Conservation (phyloP, 768 basidiomycete species). For the Suillus bovinus region DNA sequence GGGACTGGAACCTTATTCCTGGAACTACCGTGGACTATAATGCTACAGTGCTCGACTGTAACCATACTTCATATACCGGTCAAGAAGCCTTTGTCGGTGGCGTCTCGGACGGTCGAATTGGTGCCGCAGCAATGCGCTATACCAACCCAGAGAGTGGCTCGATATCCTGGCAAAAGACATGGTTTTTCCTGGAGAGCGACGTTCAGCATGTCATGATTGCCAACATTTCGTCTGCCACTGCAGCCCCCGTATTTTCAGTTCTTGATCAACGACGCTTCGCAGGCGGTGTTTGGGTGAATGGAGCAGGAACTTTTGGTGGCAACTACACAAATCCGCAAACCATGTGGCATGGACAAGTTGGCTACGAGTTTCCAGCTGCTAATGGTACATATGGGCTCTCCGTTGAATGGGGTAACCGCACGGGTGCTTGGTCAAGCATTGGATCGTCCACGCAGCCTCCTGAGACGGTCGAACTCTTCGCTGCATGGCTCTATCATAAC, state of each 20-base stretch:
- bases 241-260: conserved; percentile 56
- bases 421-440: conserved; percentile 61
- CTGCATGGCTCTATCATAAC: conserved; percentile 58
- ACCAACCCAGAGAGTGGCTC: conserved; percentile 58
- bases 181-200: conserved; percentile 71
- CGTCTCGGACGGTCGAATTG: conserved; percentile 55
- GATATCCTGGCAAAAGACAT: conserved; percentile 65
- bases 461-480: conserved; percentile 58
- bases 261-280: conserved; percentile 61
- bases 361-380: conserved; percentile 49
- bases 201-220: conserved; percentile 65
- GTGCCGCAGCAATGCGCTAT: conserved; percentile 64
- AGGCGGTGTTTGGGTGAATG: conserved; percentile 47
- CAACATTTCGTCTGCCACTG: conserved; percentile 44
- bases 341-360: conserved; percentile 68
- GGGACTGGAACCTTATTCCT: conserved; percentile 81
- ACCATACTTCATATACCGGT: conserved; percentile 42
- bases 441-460: conserved; percentile 66
- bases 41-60: conserved; percentile 53
- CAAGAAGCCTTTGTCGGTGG: conserved; percentile 65
- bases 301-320: conserved; percentile 14
- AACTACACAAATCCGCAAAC: conserved; percentile 28
- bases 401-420: conserved; percentile 47
- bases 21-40: conserved; percentile 69
- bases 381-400: conserved; percentile 29